phyloP scores from a whole-genome alignment of 768 basidiomycete genomes.

The Mycena maculata region DNA sequence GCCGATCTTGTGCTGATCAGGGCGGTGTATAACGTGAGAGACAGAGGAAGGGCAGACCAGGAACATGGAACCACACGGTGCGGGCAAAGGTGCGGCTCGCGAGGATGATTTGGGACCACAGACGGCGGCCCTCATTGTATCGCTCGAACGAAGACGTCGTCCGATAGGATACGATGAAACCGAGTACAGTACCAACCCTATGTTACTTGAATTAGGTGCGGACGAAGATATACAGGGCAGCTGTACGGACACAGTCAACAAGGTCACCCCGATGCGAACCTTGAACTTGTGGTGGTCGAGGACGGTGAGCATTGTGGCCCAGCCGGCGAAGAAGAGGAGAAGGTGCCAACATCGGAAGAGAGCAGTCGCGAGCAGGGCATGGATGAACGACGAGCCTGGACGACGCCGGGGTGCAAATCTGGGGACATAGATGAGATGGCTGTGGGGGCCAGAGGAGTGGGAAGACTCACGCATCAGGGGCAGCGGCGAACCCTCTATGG shows the following conservation, averaged over 20 bases:
- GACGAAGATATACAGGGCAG: neutral
- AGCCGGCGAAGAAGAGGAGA: slow-evolving; percentile 70
- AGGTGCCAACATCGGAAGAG: slow-evolving; percentile 72
- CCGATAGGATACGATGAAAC: slow-evolving; percentile 79
- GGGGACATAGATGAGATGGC: neutral
- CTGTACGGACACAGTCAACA: slow-evolving; percentile 73
- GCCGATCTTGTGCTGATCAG: slow-evolving; percentile 25
- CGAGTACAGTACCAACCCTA: slow-evolving; percentile 72
- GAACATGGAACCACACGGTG: slow-evolving; percentile 76
- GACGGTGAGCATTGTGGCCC: slow-evolving; percentile 68
- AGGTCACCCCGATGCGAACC: slow-evolving; percentile 59
- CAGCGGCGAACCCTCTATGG: slow-evolving; percentile 29
- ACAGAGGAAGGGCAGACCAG: slow-evolving; percentile 49
- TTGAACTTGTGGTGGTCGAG: slow-evolving; percentile 60
- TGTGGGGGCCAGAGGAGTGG: neutral
- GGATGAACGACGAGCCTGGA: slow-evolving; percentile 34
- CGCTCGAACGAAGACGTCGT: slow-evolving; percentile 80
- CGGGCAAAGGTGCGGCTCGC: slow-evolving; percentile 68
- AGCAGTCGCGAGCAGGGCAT: slow-evolving; percentile 47
- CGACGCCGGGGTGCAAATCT: slow-evolving; percentile 31
- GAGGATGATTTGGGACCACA: slow-evolving; percentile 78
- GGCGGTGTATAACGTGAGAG: slow-evolving; percentile 41
- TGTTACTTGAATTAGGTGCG: slow-evolving; percentile 5
- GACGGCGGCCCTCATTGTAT: slow-evolving; percentile 78
- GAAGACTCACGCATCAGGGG: slow-evolving; percentile 28